Evolutionary conservation across 2,329 filamentous ascomycete species (phyloP).

Genomic region (Lanzia echinophila): DNA sequence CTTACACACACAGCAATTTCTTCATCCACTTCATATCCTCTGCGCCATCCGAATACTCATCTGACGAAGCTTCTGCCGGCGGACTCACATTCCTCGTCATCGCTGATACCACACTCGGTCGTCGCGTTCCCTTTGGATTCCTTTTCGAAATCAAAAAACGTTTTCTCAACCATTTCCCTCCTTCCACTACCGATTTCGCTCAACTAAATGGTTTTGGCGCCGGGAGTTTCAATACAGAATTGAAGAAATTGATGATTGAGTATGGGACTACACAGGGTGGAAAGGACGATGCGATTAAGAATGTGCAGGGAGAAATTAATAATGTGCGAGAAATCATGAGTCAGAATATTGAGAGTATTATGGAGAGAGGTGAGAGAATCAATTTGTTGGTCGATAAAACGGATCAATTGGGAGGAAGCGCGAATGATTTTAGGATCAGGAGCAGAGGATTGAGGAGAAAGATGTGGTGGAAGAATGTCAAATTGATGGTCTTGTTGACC

Average conservation of each 20-base stretch:
- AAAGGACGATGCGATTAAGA: conserved; percentile 73
- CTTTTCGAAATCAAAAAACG: conserved; percentile 84
- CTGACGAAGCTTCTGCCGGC: conserved; percentile 54
- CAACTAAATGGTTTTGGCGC: conserved; percentile 84
- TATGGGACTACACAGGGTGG: conserved; percentile 73
- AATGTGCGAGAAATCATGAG: conserved; percentile 92
- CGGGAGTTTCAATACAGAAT: conserved; percentile 74
- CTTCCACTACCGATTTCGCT: conserved; percentile 62
- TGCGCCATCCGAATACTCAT: conserved; percentile 59
- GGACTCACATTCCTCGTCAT: conserved; percentile 90
- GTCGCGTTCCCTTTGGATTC: conserved; percentile 88
- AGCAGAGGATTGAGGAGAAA: conserved; percentile 78
- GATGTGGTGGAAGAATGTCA: conserved; percentile 99
- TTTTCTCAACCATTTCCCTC: conserved; percentile 67
- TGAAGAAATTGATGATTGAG: conserved; percentile 73
- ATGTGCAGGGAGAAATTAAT: conserved; percentile 84
- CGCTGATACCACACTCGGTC: conserved; percentile 71
- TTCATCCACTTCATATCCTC: conserved; percentile 96
- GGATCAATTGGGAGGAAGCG: conserved; percentile 79
- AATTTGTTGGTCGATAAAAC: conserved; percentile 96
- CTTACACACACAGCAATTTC: conserved; percentile 84
- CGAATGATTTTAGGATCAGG: conserved; percentile 82
- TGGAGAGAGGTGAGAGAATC: conserved; percentile 88
- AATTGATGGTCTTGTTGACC: conserved; percentile 75
- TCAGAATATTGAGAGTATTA: conserved; percentile 82